phyloP scores from a whole-genome alignment of 108 stramenopile species.

The Chaetoceros tenuissimus region DNA sequence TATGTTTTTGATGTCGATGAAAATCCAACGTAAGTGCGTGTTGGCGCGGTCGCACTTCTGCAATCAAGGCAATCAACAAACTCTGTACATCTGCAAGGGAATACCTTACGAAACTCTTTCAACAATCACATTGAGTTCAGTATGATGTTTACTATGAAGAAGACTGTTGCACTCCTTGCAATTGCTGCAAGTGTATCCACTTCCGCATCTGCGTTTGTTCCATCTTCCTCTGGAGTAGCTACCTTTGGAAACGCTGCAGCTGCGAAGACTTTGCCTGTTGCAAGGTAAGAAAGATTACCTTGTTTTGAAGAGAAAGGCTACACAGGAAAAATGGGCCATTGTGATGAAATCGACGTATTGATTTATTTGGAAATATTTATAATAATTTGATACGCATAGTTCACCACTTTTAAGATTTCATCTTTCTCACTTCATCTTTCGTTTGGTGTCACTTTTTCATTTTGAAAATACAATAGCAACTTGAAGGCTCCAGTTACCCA shows the following conservation, averaged over 20 bases:
- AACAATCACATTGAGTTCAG: too few species aligned
- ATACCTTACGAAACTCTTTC: too few species aligned
- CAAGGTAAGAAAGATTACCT: slow-evolving; percentile 4
- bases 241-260: slow-evolving; percentile 19
- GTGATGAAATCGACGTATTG: background rate
- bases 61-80: too few species aligned
- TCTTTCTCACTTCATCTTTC: background rate
- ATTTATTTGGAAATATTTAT: background rate
- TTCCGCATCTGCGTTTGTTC: slow-evolving; percentile 54
- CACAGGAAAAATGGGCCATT: slow-evolving; percentile 17
- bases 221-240: slow-evolving; percentile 18
- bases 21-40: too few species aligned
- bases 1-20: too few species aligned
- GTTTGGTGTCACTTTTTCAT: slow-evolving; percentile 4
- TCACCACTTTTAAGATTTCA: background rate
- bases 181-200: slow-evolving; percentile 47
- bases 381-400: background rate
- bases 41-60: too few species aligned
- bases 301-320: slow-evolving; percentile 5
- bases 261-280: slow-evolving; percentile 17
- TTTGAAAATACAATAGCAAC: background rate
- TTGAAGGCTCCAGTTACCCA: slow-evolving; percentile 35
- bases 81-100: too few species aligned
- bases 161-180: slow-evolving; percentile 53
- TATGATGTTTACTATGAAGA: slow-evolving; percentile 45